A percentile compares a stretch with the other conserved stretches of the same genome.
These are phyloP conservation scores for Calophaca sinica DNA, from an alignment of 306 rosid genomes.

Conservation along the genomic window DNA sequence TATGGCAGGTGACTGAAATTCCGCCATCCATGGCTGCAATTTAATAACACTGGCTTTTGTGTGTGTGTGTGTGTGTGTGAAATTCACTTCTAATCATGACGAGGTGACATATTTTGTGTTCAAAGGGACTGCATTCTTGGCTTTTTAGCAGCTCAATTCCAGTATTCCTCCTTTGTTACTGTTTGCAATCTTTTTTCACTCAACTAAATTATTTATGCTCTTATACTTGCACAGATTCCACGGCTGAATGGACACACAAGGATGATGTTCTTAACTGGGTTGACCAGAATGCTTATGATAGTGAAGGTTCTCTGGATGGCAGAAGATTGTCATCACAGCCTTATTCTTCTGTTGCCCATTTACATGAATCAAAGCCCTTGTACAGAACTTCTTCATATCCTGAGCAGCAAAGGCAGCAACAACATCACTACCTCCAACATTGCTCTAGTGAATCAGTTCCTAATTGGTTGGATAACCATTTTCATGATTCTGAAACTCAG, in stretches of 20 bases:
- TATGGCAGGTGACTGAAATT: neutral
- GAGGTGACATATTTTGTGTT: neutral
- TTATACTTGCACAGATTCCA: slow-evolving; percentile 50
- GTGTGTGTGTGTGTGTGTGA: slow-evolving; percentile 8
- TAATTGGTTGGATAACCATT: slow-evolving; percentile 59
- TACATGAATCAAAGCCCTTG: slow-evolving; percentile 66
- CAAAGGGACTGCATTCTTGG: slow-evolving; percentile 8
- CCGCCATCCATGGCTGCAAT: neutral
- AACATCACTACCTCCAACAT: slow-evolving; percentile 58
- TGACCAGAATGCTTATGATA: slow-evolving; percentile 53
- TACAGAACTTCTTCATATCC: slow-evolving; percentile 91
- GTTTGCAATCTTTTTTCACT: neutral
- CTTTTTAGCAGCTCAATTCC: neutral
- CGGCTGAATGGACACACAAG: slow-evolving; percentile 53
- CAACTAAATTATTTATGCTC: slow-evolving; percentile 34
- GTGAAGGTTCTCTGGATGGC: slow-evolving; percentile 55
- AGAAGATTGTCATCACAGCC: slow-evolving; percentile 71
- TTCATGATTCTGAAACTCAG: slow-evolving; percentile 56
- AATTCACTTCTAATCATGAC: slow-evolving; percentile 5
- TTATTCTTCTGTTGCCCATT: slow-evolving; percentile 53
- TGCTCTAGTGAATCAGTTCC: slow-evolving; percentile 69
- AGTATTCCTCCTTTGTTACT: slow-evolving; percentile 25
- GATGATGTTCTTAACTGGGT: slow-evolving; percentile 52
- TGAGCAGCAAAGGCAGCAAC: slow-evolving; percentile 81
- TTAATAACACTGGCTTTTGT: neutral